phyloP scores from a whole-genome alignment of 176 grass and related monocot species.

The Cenchrus purpureus region DNA sequence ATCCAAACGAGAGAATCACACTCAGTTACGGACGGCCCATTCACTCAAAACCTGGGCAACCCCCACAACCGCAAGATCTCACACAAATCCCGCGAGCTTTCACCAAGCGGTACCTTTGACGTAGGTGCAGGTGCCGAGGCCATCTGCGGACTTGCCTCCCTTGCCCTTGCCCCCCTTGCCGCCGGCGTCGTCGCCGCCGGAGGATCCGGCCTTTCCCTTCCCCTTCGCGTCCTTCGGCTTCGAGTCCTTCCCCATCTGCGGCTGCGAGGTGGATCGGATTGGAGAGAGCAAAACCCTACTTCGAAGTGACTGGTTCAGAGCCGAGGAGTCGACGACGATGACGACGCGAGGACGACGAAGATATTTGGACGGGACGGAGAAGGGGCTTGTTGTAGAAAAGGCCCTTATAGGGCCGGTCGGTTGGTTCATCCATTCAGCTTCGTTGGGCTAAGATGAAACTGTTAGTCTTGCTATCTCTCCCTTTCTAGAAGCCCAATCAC shows the following conservation, averaged over 20 bases:
- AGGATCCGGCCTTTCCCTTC: slow-evolving; percentile 77
- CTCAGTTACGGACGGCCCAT: background rate
- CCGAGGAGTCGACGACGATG: background rate
- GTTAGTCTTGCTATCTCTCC: too few species aligned
- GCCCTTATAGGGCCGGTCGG: background rate
- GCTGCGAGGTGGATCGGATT: background rate
- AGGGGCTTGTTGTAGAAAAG: background rate
- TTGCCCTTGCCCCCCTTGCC: slow-evolving; percentile 80
- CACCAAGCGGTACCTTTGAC: slow-evolving; percentile 68
- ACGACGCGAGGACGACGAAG: slow-evolving; percentile 17
- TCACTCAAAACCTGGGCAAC: background rate
- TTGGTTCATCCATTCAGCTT: too few species aligned
- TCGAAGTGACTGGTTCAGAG: background rate
- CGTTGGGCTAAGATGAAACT: too few species aligned
- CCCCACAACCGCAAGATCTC: background rate
- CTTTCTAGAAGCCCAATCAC: too few species aligned
- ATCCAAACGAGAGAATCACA: background rate
- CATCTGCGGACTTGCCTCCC: slow-evolving; percentile 80
- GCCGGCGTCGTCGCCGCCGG: slow-evolving; percentile 48
- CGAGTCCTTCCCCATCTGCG: slow-evolving; percentile 82
- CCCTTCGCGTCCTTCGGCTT: slow-evolving; percentile 75
- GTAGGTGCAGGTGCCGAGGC: slow-evolving; percentile 92
- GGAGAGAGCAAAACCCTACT: slow-evolving; percentile 41
- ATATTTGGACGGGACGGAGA: slow-evolving; percentile 11
- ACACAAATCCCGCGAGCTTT: background rate